phyloP scores from a whole-genome alignment of 1,139 yeast genomes.

The Meyerozyma elateridarum region DNA sequence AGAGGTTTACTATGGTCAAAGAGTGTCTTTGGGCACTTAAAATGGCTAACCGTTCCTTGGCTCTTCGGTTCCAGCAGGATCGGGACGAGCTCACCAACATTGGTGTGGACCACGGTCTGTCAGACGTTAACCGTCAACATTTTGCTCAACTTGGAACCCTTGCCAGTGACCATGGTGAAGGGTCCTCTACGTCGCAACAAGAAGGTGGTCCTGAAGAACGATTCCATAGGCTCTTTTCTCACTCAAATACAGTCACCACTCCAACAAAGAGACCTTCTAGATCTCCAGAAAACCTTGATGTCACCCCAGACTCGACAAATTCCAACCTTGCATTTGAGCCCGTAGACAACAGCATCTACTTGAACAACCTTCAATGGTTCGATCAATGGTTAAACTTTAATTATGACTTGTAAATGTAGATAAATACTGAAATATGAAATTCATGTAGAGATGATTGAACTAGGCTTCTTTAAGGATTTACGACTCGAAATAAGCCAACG shows the following conservation, averaged over 20 bases:
- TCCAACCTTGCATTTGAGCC: conserved; percentile 7
- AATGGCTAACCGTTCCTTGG: conserved; percentile 48
- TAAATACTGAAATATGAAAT: no score
- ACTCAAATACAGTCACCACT: not conserved
- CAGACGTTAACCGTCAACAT: conserved; percentile 45
- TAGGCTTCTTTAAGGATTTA: no score
- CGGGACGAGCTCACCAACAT: conserved; percentile 30
- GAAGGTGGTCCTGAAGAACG: not conserved
- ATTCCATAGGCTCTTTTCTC: not conserved
- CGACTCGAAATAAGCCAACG: no score
- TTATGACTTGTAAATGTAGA: conserved; percentile 18
- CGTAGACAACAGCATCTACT: conserved; percentile 24
- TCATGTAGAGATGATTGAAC: no score
- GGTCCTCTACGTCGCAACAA: not conserved
- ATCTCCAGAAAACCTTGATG: conserved; percentile 3
- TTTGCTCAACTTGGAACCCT: conserved; percentile 43
- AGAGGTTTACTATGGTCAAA: conserved; percentile 52
- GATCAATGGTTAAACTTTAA: conserved; percentile 45
- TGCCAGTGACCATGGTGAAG: conserved; percentile 4
- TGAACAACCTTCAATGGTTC: conserved; percentile 52
- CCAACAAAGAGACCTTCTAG: conserved; percentile 7
- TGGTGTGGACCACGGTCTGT: conserved; percentile 57
- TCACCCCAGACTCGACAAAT: conserved; percentile 10
- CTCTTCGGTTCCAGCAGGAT: conserved; percentile 43
- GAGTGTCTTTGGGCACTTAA: conserved; percentile 65